Evolutionary conservation across 2,329 filamentous ascomycete genomes (phyloP), one percentile per base, ranked within the genome.

Genomic region (Neurospora crassa): DNA sequence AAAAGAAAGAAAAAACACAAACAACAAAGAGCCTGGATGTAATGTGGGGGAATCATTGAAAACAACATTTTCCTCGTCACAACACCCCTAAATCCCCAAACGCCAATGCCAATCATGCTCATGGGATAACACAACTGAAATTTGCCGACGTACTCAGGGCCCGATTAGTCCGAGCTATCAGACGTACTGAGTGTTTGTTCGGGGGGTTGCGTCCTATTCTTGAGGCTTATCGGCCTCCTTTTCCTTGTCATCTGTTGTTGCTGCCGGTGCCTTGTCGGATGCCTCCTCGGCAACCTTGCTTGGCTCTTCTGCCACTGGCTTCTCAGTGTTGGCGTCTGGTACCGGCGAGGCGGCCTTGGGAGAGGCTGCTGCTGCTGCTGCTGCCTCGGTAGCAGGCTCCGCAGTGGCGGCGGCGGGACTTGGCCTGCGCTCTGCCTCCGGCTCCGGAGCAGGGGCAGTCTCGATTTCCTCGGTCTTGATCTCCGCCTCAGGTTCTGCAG

Each of bases 391-490:
- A 5, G 70, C 40, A 14, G 70, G 6, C 47, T 69, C 67, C 14
- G 67, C 67, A 34, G 69, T 42, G 37, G 40, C 42, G 5, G 40
- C 24, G 16, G 69, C 69, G 5, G 72, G 40, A 20, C 68, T 70
- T 67, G 71, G 70, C 53, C 69, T 70, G 42, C 70, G 71, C 20
- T 72, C 73, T 0, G 70, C 34, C 43, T 75, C 74, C 1, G 73
- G 40, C 59, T 75, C 74, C 1, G 73, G 41, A 14, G 71, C 71
- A n/a, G 73, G 24, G n/a, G 71, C 69, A 2, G 77, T 74, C 68
- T 83, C 81, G 5, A 74, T 73, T 6, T 84, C 82, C 53, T 83
- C 82, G 41, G 80, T 79, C 71, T 83, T 82, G 67, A 83, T 81
- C 8, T 77, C 74, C n/a, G 80, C 75, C 29, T 77, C 76, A 53